phyloP scores from a whole-genome alignment of 2,329 filamentous ascomycete genomes.

The Cordyceps sp. region DNA sequence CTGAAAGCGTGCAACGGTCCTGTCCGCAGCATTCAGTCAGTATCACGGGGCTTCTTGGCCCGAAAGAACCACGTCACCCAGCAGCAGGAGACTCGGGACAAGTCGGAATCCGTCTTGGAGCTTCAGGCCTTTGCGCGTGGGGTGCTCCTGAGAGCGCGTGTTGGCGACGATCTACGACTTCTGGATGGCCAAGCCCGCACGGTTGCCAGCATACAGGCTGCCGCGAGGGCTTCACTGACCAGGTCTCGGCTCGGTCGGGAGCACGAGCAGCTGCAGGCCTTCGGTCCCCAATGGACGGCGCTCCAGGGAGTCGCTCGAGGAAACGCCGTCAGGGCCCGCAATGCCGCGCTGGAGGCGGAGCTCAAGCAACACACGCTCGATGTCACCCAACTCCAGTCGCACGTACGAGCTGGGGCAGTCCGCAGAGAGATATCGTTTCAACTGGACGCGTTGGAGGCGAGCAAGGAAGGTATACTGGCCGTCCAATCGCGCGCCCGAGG shows the following conservation, averaged over 20 bases:
- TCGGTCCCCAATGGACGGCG: conserved; percentile 30
- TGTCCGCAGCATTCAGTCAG: conserved; percentile 47
- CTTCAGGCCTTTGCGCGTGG: conserved; percentile 55
- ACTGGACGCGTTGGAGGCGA: conserved; percentile 28
- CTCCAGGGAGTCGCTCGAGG: conserved; percentile 27
- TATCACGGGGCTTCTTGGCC: conserved; percentile 49
- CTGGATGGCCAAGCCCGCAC: conserved; percentile 33
- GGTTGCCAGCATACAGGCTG: conserved; percentile 46
- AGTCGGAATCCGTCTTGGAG: conserved; percentile 32
- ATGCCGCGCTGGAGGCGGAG: conserved; percentile 28
- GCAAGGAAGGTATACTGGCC: conserved; percentile 27
- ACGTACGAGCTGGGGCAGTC: conserved; percentile 36
- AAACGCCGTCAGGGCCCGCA: conserved; percentile 25
- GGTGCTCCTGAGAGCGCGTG: conserved; percentile 40
- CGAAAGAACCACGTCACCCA: conserved; percentile 40
- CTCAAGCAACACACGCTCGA: conserved; percentile 24
- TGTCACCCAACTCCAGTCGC: conserved; percentile 31
- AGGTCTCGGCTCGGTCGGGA: conserved; percentile 36
- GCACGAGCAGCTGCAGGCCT: conserved; percentile 31
- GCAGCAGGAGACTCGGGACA: conserved; percentile 35
- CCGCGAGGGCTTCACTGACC: conserved; percentile 43
- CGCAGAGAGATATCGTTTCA: conserved; percentile 30
- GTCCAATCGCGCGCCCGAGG: conserved; percentile 46
- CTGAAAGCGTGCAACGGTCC: conserved; percentile 46
- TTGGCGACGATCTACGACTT: conserved; percentile 33